Base-by-base conservation (phyloP, 148 eudicot genomes). In the Nyssa sinensis region DNA sequence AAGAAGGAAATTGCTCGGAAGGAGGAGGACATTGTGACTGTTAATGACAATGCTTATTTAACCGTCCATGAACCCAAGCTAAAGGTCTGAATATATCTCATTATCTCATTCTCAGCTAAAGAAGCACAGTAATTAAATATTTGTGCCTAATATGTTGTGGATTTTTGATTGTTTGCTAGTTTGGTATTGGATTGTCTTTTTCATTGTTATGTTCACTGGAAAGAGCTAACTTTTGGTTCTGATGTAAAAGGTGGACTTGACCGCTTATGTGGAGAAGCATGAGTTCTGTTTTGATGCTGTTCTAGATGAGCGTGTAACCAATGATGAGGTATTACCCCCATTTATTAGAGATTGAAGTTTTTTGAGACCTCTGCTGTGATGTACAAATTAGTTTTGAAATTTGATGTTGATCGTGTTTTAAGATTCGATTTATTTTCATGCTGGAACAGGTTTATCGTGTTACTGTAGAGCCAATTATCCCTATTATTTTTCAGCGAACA, bases 281-380 rank as follows among this genome's bases (percentile, higher is more conserved):
- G 97, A 95, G 78, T 95, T 95, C 76, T 95, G 97, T 79, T 95
- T 95, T 82, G 99, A 95, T 85, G 97, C 97, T 67, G 96, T 95
- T 84, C 86, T 95, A 27, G 97, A 86, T 82, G 94, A 95, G 86
- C 63, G 86, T 69, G 97, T 95, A 62, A 77, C 94, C 62, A 92
- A 95, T 81, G 92, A 92, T 82, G 97, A 95, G 97, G 99, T 95
- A 78, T 47, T 35, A 7, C 61, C 29, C 44, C 13, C 53, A 44
- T 33, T 63, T 19, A 23, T 53, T 39, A 35, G 51, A 33, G 19
- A 37, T 57, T 55, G 25, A 55, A 13, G 25, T 9, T 72, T 27
- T 34, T 19, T 9, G 13, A 6, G 33, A 25, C 14, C 62, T 11
- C 59, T 55, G 10, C 16, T 62, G 21, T 16, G 51, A 39, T 35